Conservation (phyloP, 2,329 filamentous ascomycete genomes). For the Colletotrichum paranaense region DNA sequence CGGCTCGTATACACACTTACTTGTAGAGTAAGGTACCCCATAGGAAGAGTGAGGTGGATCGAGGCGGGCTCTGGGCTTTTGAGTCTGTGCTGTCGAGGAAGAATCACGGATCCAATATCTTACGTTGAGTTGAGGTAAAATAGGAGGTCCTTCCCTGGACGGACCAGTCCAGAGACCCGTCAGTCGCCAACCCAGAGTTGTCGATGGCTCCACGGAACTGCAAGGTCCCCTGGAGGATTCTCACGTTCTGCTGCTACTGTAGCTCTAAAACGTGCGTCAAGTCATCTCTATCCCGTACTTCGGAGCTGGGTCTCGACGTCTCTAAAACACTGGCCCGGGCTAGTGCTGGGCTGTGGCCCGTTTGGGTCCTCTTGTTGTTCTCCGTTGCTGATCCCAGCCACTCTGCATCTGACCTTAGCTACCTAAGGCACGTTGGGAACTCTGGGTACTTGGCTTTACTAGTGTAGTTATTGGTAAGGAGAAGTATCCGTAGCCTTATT, state of each 20-base stretch:
- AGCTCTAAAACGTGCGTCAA: slow-evolving; percentile 34
- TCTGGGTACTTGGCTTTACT: not conserved
- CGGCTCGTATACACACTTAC: not conserved
- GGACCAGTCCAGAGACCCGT: slow-evolving; percentile 1
- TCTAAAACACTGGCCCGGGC: slow-evolving; percentile 32
- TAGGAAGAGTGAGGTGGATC: not conserved
- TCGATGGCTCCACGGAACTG: slow-evolving; percentile 16
- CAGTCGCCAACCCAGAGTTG: slow-evolving; percentile 5
- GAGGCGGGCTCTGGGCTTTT: not conserved
- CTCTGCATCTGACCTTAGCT: not conserved
- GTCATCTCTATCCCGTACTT: slow-evolving; percentile 25
- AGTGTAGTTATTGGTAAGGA: not conserved
- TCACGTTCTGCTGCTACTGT: slow-evolving; percentile 17
- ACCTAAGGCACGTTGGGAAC: not conserved
- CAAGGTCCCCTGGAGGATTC: slow-evolving; percentile 18
- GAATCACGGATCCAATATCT: not conserved
- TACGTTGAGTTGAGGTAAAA: not conserved
- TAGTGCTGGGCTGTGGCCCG: slow-evolving; percentile 26
- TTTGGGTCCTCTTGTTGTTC: not conserved
- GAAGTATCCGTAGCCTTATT: not conserved
- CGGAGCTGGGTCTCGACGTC: slow-evolving; percentile 25
- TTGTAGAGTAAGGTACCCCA: too few relatives aligned
- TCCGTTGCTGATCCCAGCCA: not conserved
- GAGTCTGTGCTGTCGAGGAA: not conserved
- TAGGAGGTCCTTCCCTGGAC: slow-evolving; percentile 22